phyloP scores from a whole-genome alignment of 331 rosid genomes.

The Malus hybrid region DNA sequence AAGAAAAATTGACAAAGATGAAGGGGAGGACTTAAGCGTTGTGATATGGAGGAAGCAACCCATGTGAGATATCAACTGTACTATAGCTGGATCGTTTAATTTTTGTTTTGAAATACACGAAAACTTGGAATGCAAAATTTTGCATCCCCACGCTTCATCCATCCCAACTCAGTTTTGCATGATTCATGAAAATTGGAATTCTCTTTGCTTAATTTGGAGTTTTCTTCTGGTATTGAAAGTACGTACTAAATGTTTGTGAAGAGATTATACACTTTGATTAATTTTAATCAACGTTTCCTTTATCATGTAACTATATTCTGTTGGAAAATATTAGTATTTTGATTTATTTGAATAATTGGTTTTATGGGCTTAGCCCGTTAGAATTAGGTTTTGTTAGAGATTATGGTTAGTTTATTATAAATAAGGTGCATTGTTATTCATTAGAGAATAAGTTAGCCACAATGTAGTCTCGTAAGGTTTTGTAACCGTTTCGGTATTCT shows the following conservation, averaged over 20 bases:
- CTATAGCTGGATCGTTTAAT: background rate
- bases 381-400: too few species aligned
- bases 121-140: conserved; percentile 26
- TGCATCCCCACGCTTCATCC: conserved; percentile 49
- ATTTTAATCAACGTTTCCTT: background rate
- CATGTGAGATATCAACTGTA: conserved; percentile 41
- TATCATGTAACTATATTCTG: background rate
- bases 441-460: too few species aligned
- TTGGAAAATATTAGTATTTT: too few species aligned
- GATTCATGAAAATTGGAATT: conserved; percentile 23
- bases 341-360: too few species aligned
- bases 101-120: conserved; percentile 10
- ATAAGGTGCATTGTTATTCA: too few species aligned
- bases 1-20: background rate
- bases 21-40: conserved; percentile 1
- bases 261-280: background rate
- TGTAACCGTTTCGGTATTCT: too few species aligned
- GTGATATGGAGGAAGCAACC: background rate
- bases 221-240: too few species aligned
- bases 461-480: too few species aligned
- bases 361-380: too few species aligned
- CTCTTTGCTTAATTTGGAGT: conserved; percentile 30
- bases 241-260: too few species aligned
- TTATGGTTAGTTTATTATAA: too few species aligned
- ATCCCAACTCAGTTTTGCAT: conserved; percentile 32